Evolutionary conservation across 768 basidiomycete species (phyloP), one percentile per base, ranked within the genome.

Genomic region (Trametes cinnabarina): DNA sequence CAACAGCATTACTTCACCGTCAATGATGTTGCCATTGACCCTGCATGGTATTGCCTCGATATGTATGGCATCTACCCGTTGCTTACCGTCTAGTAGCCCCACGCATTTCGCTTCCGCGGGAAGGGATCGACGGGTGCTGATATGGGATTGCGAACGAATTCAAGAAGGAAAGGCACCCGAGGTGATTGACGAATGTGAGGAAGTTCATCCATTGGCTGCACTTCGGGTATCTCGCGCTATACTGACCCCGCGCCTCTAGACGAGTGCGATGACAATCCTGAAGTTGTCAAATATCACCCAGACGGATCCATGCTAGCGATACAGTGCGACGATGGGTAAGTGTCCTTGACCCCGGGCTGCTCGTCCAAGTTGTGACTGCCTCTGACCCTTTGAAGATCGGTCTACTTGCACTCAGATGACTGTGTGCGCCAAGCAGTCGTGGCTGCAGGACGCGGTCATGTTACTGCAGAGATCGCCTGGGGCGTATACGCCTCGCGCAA

Each of bases 11-110:
- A 83, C 57, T 50, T 53, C 55, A 73, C 80, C 0, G 77, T 87
- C 0, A 77, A 79, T 47, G 82, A 85, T 56, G 73, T 85, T 37
- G 79, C 78, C 20, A 82, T 84, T 55, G 78, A 82, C 64, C 82
- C 83, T 1, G 63, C 55, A 57, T 73, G 77, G 83, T 81, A 65
- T 56, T 72, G 30, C 30, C 12, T 12, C 6, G 30, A 32, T 6
- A 32, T 32, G 30, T 12, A 12, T 6, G 12, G 30, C 7, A 32
- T 12, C 12, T 2, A 20, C 28, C 20, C 11, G 4, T n/a, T 25
- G 25, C 26, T 37, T 7, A 34, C 20, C 47, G n/a, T 25, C 3
- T 23, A 25, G 4, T 20, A 83, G 82, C 26, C 63, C 73, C 11
- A 68, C 63, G 3, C 67, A 67, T 3, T 74, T 84, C 56, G 68